Percentiles rank a stretch among this genome's conserved stretches.
Conservation (phyloP, 1,284 basidiomycete genomes). For the Amylostereum areolatum region DNA sequence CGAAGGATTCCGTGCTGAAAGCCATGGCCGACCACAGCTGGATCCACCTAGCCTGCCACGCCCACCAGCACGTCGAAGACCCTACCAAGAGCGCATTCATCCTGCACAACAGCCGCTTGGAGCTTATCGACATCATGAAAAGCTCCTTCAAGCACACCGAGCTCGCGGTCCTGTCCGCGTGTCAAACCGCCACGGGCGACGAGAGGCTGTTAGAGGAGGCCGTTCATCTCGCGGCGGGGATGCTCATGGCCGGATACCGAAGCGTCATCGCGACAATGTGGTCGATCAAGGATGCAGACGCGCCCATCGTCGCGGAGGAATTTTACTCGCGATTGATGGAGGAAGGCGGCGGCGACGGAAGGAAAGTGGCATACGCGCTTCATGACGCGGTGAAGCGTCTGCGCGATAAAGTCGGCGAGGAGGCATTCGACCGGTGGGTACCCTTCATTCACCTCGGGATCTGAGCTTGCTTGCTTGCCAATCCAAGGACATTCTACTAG, state of each 20-base stretch:
- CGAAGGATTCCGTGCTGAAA: not conserved
- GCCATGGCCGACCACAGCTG: not conserved
- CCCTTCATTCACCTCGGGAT: not conserved
- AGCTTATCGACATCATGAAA: not conserved
- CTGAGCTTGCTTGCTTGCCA: not conserved
- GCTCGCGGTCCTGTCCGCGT: not conserved
- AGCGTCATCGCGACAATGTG: constrained; percentile 19
- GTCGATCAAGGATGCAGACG: constrained; percentile 13
- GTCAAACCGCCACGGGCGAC: constrained; percentile 2
- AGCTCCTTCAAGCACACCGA: not conserved
- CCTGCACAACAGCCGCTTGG: not conserved
- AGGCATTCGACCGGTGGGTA: not conserved
- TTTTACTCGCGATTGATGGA: constrained; percentile 4
- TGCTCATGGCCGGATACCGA: constrained; percentile 18
- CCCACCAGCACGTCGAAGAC: not conserved
- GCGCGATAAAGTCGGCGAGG: not conserved
- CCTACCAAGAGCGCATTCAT: not conserved
- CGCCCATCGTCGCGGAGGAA: constrained; percentile 8
- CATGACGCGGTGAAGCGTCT: not conserved
- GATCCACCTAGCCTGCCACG: constrained; percentile 1
- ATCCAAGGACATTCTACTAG: too few species aligned
- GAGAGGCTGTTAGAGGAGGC: not conserved
- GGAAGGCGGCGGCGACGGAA: not conserved
- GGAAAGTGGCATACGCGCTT: not conserved
- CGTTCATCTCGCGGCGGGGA: constrained; percentile 18